A percentile compares a stretch with the other conserved stretches of the same genome.
Evolutionary conservation across 192 early-diverging fungal species (phyloP).

Genomic region (Coemansia sp.): DNA sequence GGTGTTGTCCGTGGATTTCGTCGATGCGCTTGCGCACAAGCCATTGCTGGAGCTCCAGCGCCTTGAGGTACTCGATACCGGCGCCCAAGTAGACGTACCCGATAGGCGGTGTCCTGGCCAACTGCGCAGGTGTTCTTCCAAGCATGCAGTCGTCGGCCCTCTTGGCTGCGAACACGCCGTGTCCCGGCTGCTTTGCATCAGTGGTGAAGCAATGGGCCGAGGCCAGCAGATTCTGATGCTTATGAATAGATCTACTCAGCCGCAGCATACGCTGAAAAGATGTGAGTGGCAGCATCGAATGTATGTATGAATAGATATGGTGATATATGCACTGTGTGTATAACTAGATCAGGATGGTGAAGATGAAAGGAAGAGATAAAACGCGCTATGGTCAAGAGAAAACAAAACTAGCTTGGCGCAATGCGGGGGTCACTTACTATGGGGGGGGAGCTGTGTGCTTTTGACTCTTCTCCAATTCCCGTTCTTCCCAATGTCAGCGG

Average conservation of each 20-base stretch:
- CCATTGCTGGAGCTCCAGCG: constrained; percentile 61
- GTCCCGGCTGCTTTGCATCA: not conserved
- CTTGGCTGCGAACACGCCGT: constrained; percentile 14
- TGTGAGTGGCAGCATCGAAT: not conserved
- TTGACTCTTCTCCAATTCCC: no score
- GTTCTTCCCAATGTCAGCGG: no score
- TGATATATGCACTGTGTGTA: no score
- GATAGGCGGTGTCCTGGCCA: constrained; percentile 30
- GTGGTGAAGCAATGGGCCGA: not conserved
- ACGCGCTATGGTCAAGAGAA: no score
- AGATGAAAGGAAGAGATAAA: no score
- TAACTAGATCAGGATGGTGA: no score
- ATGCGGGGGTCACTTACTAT: no score
- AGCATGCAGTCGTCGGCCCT: constrained; percentile 28
- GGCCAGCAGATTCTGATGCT: not conserved
- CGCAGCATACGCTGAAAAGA: not conserved
- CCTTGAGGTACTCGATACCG: constrained; percentile 58
- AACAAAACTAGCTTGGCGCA: no score
- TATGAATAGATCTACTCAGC: not conserved
- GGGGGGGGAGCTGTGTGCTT: no score
- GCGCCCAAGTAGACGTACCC: constrained; percentile 52
- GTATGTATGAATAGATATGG: not conserved
- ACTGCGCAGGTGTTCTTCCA: constrained; percentile 28
- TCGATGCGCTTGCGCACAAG: constrained; percentile 60
- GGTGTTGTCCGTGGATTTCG: constrained; percentile 25